Conservation (phyloP, 2,329 filamentous ascomycete genomes). For the Scytalidium sp. region DNA sequence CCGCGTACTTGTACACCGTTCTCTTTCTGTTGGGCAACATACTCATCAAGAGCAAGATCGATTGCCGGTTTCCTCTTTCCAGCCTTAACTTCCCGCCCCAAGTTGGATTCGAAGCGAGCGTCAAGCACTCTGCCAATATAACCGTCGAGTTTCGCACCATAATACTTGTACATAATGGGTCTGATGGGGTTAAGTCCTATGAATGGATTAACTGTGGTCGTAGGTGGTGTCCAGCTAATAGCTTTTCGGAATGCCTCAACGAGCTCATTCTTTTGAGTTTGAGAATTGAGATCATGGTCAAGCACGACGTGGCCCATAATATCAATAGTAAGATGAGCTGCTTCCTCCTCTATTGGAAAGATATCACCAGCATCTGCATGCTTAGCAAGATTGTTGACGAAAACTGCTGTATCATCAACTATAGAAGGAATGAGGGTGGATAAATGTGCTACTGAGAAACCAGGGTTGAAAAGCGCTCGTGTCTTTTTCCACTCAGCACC, state of each 20-base stretch:
- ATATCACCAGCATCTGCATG: slow-evolving; percentile 6
- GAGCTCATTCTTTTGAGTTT: slow-evolving; percentile 11
- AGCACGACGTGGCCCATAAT: slow-evolving; percentile 14
- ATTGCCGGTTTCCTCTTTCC: slow-evolving; percentile 8
- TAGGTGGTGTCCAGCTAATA: slow-evolving; percentile 5
- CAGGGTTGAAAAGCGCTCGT: slow-evolving; percentile 20
- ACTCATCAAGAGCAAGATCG: slow-evolving; percentile 13
- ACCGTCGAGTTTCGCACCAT: slow-evolving; percentile 16
- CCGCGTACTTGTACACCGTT: not conserved
- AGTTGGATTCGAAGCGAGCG: slow-evolving; percentile 7
- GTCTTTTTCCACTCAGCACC: slow-evolving; percentile 20
- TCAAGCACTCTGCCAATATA: slow-evolving; percentile 20
- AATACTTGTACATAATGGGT: slow-evolving; percentile 15
- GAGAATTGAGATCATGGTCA: slow-evolving; percentile 13
- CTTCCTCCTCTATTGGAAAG: slow-evolving; percentile 8
- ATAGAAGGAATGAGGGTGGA: slow-evolving; percentile 13
- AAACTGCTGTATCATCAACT: slow-evolving; percentile 14
- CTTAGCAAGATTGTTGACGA: slow-evolving; percentile 4
- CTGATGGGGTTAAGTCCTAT: slow-evolving; percentile 13
- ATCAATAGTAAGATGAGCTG: slow-evolving; percentile 11
- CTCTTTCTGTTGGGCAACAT: slow-evolving; percentile 2
- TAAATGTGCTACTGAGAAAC: slow-evolving; percentile 17
- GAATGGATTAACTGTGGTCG: slow-evolving; percentile 10
- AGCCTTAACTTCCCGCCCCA: not conserved
- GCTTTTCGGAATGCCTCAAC: slow-evolving; percentile 7